These are phyloP conservation scores for Botrytis medusae DNA, from an alignment of 2,329 filamentous ascomycete genomes.

Conservation along the genomic window DNA sequence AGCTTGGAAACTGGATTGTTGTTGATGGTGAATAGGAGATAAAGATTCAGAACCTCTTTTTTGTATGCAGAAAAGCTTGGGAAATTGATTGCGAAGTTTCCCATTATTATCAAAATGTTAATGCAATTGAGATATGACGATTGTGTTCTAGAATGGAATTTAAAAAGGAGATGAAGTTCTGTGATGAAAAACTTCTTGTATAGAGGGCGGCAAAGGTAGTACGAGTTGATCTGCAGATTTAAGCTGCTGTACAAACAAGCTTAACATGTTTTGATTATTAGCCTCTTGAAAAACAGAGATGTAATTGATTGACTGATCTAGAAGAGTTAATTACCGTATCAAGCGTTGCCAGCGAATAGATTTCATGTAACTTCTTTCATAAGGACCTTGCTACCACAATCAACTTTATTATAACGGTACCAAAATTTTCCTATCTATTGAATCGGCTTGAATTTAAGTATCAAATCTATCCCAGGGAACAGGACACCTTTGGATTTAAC, in stretches of 20 bases:
- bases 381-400: too few species aligned
- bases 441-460: not conserved
- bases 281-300: too few species aligned
- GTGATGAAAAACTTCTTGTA: not conserved
- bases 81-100: too few species aligned
- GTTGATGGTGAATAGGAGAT: not conserved
- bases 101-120: not conserved
- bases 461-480: not conserved
- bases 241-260: not conserved
- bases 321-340: not conserved
- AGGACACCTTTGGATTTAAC: not conserved
- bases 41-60: not conserved
- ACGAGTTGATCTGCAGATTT: not conserved
- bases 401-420: not conserved
- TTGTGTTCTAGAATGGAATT: accelerated
- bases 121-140: not conserved
- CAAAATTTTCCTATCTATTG: not conserved
- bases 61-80: too few species aligned
- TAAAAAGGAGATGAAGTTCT: not conserved
- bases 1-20: not conserved
- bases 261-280: not conserved
- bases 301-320: not conserved
- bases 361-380: too few species aligned
- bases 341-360: not conserved
- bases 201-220: not conserved